phyloP scores from a whole-genome alignment of 257 asterid genomes.

The Dorcoceras hygrometricum region DNA sequence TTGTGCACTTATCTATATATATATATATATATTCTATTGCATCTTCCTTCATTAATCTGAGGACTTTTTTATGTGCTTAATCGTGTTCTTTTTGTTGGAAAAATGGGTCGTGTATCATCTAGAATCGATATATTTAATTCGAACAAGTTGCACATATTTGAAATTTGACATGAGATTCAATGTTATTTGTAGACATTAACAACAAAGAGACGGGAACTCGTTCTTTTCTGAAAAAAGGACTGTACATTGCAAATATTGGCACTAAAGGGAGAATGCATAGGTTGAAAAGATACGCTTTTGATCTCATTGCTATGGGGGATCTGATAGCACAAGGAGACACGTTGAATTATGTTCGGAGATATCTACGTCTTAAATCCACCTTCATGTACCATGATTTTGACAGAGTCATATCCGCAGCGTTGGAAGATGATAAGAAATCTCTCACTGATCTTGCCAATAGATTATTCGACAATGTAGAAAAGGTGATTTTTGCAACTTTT shows the following conservation, averaged over 20 bases:
- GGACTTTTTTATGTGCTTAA: not conserved
- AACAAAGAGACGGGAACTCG: conserved; percentile 72
- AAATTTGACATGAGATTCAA: no score
- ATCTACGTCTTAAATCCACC: conserved; percentile 58
- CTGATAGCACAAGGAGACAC: conserved; percentile 63
- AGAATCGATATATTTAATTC: no score
- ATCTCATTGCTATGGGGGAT: conserved; percentile 74
- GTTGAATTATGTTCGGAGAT: conserved; percentile 63
- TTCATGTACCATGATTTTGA: conserved; percentile 81
- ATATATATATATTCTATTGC: not conserved
- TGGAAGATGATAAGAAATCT: conserved; percentile 46
- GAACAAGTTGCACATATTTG: no score
- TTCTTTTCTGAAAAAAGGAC: conserved; percentile 51
- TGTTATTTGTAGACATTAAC: conserved; percentile 55
- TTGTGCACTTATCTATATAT: not conserved
- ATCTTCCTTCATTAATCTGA: not conserved
- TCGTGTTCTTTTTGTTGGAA: not conserved
- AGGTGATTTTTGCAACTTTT: conserved; percentile 35
- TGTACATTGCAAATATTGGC: conserved; percentile 67
- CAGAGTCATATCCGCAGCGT: conserved; percentile 61
- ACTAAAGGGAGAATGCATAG: conserved; percentile 55
- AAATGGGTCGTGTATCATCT: no score
- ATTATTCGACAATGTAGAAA: conserved; percentile 68
- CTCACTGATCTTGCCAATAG: conserved; percentile 69
- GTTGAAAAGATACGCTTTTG: conserved; percentile 70